Percentiles rank a stretch among this genome's conserved stretches.
Conservation (phyloP, 176 grass and related monocot genomes). For the Aegilops speltoides region DNA sequence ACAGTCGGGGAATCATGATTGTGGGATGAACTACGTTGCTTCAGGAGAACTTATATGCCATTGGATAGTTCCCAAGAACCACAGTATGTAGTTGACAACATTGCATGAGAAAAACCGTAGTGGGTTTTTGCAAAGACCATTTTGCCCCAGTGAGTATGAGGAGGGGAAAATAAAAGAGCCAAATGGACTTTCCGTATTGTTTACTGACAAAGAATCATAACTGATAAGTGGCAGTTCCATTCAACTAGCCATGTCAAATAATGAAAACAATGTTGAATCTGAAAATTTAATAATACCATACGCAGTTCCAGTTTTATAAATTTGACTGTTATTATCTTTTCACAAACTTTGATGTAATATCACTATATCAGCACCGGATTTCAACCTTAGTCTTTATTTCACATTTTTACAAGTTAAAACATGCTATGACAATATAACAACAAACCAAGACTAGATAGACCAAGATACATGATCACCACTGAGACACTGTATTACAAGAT, state of each 20-base stretch:
- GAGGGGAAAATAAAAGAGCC: background rate
- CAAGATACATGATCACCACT: background rate
- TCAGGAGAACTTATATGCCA: background rate
- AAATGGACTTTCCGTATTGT: background rate
- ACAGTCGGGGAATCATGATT: background rate
- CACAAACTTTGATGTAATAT: background rate
- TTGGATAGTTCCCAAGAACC: background rate
- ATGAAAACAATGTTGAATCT: background rate
- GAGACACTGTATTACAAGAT: background rate
- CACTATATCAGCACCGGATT: background rate
- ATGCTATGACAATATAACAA: background rate
- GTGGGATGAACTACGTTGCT: background rate
- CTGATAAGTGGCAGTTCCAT: background rate
- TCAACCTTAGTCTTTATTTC: background rate
- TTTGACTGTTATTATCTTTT: background rate
- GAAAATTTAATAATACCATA: background rate
- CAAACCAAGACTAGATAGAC: background rate
- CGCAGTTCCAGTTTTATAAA: background rate
- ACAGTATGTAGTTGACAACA: background rate
- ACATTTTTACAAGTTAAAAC: conserved; percentile 9
- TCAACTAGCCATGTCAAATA: background rate
- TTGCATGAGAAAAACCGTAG: background rate
- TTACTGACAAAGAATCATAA: background rate
- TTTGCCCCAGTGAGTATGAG: background rate
- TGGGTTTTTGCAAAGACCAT: background rate